Evolutionary conservation across 1,139 yeast genomes (phyloP), one percentile per base, ranked within the genome.

Genomic region (Yamadazyma taylorii): DNA sequence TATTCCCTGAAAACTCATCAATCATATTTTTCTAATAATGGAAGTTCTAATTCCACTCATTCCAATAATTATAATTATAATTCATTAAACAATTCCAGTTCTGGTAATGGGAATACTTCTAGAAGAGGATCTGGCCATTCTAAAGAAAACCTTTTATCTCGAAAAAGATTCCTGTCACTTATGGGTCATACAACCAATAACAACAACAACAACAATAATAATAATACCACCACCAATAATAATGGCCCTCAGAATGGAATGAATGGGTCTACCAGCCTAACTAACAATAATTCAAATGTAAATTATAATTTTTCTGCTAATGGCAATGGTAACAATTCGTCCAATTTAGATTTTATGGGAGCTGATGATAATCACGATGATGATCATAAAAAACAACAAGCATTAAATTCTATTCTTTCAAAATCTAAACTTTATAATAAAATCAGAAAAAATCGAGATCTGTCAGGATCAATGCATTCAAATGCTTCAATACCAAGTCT

Each of bases 381-480:
- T 3, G 50, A 52, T 24, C 50, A 37, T 24, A 34, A 51, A 38
- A 56, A 51, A 35, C 58, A 52, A 40, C 63, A 56, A 37, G 51
- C 57, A 0, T 41, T 64, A 10, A 65, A 63, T 43, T 50, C 56
- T n/a, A 43, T 69, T 11, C 54, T 69, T 17, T 55, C 67, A 12
- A 70, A 69, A 41, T 61, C 72, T 5, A 56, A 58, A 42, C 48
- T 70, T 21, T 70, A 70, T 46, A 63, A 60, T 44, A 60, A 65
- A 40, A 50, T 69, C 19, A 69, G 62, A 44, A 68, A 66, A 42
- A 56, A 64, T 40, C 56, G 75, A 11, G 74, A 69, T 35, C 69
- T 65, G 60, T 50, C 60, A 2, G 51, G 64, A 17, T 63, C 70
- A 2, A 40, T 56, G 31, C 52, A 51, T 28, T 66, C 71, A 27